Conservation (phyloP, 805 yeast genomes). For the Myxozyma nipponensis region DNA sequence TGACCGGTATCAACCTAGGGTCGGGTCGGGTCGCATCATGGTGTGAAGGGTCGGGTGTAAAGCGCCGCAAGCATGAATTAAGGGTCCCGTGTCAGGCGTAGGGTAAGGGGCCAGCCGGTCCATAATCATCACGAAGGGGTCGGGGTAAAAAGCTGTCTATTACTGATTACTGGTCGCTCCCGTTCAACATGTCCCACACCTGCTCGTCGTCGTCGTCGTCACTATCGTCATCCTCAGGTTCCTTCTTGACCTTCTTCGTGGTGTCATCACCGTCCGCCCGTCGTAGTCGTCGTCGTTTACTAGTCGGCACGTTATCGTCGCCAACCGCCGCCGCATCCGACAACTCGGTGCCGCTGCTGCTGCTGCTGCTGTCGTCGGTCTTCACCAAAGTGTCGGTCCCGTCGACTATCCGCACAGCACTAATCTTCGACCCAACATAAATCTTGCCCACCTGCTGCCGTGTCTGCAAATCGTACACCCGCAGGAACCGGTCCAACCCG, state of each 20-base stretch:
- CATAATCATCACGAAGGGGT: no score
- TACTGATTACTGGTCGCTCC: no score
- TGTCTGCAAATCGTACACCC: constrained; percentile 63
- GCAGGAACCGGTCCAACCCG: constrained; percentile 80
- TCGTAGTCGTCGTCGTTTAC: no score
- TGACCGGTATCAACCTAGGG: no score
- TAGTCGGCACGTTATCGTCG: background rate
- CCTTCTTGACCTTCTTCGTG: background rate
- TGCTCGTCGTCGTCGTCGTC: background rate
- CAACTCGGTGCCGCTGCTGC: background rate
- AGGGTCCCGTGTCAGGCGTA: no score
- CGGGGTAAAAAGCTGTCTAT: no score
- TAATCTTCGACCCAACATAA: constrained; percentile 69
- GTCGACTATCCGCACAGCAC: constrained; percentile 50
- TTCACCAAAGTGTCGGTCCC: constrained; percentile 19
- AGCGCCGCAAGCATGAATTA: no score
- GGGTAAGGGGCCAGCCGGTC: no score
- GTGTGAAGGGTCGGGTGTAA: no score
- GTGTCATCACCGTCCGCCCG: no score
- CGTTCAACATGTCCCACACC: background rate
- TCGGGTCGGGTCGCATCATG: no score
- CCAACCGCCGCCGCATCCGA: background rate
- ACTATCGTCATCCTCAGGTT: background rate
- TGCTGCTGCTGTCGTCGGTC: background rate
- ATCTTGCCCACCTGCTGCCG: constrained; percentile 66